These are phyloP conservation scores for Candida ulmi DNA, from an alignment of 805 yeast species.

Conservation along the genomic window DNA sequence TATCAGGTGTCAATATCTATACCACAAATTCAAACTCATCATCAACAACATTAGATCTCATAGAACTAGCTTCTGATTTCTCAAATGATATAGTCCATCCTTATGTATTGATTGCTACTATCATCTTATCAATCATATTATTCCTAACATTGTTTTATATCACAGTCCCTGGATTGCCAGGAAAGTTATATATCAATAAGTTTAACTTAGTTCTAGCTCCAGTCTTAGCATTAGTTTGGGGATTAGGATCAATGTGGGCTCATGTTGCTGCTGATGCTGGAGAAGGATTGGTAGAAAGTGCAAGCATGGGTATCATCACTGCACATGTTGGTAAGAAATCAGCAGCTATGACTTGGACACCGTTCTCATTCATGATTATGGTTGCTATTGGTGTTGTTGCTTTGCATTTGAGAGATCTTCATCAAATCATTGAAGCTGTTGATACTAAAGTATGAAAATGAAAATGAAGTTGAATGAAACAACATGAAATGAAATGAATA, in stretches of 20 bases:
- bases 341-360: constrained; percentile 54
- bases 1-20: constrained; percentile 31
- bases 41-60: constrained; percentile 35
- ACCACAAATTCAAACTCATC: constrained; percentile 27
- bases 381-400: constrained; percentile 33
- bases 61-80: constrained; percentile 41
- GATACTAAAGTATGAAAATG: constrained; percentile 15
- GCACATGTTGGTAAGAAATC: constrained; percentile 47
- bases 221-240: constrained; percentile 45
- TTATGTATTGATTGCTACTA: constrained; percentile 42
- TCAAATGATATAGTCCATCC: constrained; percentile 47
- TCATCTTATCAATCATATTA: constrained; percentile 37
- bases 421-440: constrained; percentile 17
- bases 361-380: constrained; percentile 43
- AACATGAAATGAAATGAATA: background rate
- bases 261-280: constrained; percentile 50
- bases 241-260: constrained; percentile 59
- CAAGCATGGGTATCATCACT: constrained; percentile 44
- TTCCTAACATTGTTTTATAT: constrained; percentile 38
- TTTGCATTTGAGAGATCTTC: constrained; percentile 30
- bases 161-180: constrained; percentile 46
- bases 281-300: constrained; percentile 34
- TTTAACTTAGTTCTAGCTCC: constrained; percentile 29
- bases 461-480: too few species aligned
- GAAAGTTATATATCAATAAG: constrained; percentile 21